A percentile compares a stretch with the other conserved stretches of the same genome.
phyloP scores from a whole-genome alignment of 768 basidiomycete genomes.

The Galerina marginata region DNA sequence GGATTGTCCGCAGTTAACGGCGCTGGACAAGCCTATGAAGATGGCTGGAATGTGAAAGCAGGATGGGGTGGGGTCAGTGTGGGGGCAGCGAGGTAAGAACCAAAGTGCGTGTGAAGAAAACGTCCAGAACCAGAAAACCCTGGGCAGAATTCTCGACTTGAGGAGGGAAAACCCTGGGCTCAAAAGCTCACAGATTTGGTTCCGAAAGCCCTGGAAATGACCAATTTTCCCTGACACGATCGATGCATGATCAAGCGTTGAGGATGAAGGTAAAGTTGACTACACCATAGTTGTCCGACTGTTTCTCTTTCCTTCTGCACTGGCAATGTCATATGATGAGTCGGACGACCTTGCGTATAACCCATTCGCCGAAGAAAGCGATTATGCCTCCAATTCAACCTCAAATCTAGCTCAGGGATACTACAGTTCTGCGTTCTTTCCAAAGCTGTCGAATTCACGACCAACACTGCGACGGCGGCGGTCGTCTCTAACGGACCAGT shows the following conservation, averaged over 20 bases:
- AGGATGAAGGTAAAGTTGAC: too few relatives aligned
- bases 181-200: not conserved
- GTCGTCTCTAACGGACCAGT: constrained; percentile 21
- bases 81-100: too few relatives aligned
- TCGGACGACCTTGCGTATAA: constrained; percentile 32
- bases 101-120: too few relatives aligned
- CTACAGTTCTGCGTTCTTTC: constrained; percentile 38
- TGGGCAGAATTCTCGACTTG: not conserved
- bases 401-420: constrained; percentile 26
- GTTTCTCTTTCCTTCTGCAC: not conserved
- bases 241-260: not conserved
- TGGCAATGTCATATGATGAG: constrained; percentile 22
- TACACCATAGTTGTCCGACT: too few relatives aligned
- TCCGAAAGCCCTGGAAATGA: constrained; percentile 11
- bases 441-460: constrained; percentile 26
- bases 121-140: constrained; percentile 7
- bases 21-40: too few relatives aligned
- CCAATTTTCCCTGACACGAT: constrained; percentile 7
- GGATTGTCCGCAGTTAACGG: too few relatives aligned
- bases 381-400: constrained; percentile 11
- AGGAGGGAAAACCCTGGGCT: constrained; percentile 7
- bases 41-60: too few relatives aligned
- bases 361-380: constrained; percentile 28
- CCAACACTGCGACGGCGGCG: constrained; percentile 28
- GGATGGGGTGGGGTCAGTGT: too few relatives aligned